A percentile compares a stretch with the other conserved stretches of the same genome.
Conservation (phyloP, 768 basidiomycete genomes). For the Coprinopsis strossmayeri region DNA sequence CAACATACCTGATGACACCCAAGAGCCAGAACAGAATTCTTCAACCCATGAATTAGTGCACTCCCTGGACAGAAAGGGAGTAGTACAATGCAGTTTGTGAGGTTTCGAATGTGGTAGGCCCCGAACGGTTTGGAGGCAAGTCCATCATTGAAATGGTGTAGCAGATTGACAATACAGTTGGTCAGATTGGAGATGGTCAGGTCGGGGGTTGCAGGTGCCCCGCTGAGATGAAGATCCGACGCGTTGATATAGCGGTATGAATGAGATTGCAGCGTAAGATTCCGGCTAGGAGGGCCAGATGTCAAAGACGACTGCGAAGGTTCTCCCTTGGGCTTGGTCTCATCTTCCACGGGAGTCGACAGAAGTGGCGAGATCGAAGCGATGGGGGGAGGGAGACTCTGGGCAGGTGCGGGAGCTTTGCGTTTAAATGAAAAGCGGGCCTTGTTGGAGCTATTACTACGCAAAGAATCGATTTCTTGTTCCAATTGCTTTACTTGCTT, state of each 20-base stretch:
- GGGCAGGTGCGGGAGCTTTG: slow-evolving; percentile 18
- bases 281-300: slow-evolving; percentile 18
- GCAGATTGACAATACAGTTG: slow-evolving; percentile 66
- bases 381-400: slow-evolving; percentile 10
- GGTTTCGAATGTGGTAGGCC: slow-evolving; percentile 57
- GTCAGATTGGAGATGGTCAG: slow-evolving; percentile 63
- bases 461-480: slow-evolving; percentile 11
- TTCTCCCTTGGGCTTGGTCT: not conserved
- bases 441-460: slow-evolving; percentile 32
- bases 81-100: slow-evolving; percentile 57
- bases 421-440: slow-evolving; percentile 65
- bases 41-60: slow-evolving; percentile 60
- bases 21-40: slow-evolving; percentile 56
- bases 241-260: slow-evolving; percentile 42
- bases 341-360: slow-evolving; percentile 4
- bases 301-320: slow-evolving; percentile 2
- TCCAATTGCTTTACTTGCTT: slow-evolving; percentile 44
- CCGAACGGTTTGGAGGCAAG: slow-evolving; percentile 6
- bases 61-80: slow-evolving; percentile 65
- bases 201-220: slow-evolving; percentile 34
- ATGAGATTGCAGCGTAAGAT: slow-evolving; percentile 23
- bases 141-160: slow-evolving; percentile 19
- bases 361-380: slow-evolving; percentile 2
- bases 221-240: slow-evolving; percentile 22
- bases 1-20: slow-evolving; percentile 82